A percentile compares a stretch with the other conserved stretches of the same genome.
Conservation (phyloP, 495 filamentous ascomycete species). For the Sphaerosporella brunnea region DNA sequence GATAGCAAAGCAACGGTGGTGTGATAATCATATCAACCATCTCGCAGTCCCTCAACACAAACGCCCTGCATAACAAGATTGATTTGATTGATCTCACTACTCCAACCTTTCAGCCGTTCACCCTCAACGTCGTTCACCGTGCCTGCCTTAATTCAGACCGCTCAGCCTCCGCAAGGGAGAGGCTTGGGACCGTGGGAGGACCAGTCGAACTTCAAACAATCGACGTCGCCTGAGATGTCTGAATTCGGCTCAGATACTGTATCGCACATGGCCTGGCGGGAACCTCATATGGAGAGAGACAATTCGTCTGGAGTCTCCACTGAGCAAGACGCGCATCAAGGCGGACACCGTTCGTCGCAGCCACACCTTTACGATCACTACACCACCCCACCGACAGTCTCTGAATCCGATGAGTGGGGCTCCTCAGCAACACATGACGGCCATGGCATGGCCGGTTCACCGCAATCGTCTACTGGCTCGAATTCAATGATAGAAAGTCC, state of each 20-base stretch:
- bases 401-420: conserved; percentile 24
- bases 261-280: conserved; percentile 23
- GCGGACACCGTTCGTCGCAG: conserved; percentile 16
- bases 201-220: conserved; percentile 20
- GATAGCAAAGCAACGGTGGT: conserved; percentile 1
- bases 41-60: not conserved
- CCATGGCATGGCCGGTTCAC: conserved; percentile 18
- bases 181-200: conserved; percentile 24
- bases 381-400: conserved; percentile 12
- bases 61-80: conserved; percentile 4
- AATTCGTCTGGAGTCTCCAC: conserved; percentile 20
- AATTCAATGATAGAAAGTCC: conserved; percentile 26
- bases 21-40: conserved; percentile 4
- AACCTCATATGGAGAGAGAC: conserved; percentile 23
- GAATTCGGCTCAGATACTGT: conserved; percentile 22
- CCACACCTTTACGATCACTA: conserved; percentile 25
- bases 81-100: not conserved
- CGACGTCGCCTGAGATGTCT: conserved; percentile 19
- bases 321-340: conserved; percentile 20
- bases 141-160: conserved; percentile 25
- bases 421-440: conserved; percentile 21
- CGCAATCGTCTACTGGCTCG: conserved; percentile 19
- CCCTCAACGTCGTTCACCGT: conserved; percentile 13
- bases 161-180: conserved; percentile 16
- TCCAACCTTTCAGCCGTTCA: not conserved